Evolutionary conservation across 2,329 filamentous ascomycete species (phyloP).

Genomic region (Trichoderma simmonsii): DNA sequence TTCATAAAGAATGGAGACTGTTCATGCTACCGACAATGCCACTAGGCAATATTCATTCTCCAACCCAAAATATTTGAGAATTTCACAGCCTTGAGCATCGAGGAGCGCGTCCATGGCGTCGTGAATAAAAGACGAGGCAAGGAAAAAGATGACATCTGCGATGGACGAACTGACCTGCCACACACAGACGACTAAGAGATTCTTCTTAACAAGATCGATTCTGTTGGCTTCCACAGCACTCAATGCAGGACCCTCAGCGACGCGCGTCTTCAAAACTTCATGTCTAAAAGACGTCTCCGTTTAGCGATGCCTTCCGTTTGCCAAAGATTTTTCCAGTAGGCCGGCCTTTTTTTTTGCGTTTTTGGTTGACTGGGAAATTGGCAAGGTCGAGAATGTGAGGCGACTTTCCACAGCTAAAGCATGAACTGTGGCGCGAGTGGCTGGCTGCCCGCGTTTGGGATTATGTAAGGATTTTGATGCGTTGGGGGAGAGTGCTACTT

Average conservation of each 20-base stretch:
- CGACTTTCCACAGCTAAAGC: constrained; percentile 6
- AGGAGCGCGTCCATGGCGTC: not conserved
- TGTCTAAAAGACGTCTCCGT: not conserved
- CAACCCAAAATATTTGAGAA: not conserved
- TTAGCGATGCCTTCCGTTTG: not conserved
- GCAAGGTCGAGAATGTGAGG: not conserved
- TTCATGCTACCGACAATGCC: not conserved
- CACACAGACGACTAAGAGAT: not conserved
- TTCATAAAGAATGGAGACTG: not conserved
- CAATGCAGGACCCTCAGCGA: not conserved
- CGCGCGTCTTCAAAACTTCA: not conserved
- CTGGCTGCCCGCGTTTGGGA: constrained; percentile 3
- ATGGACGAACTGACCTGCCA: not conserved
- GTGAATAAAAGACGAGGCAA: not conserved
- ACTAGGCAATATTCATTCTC: not conserved
- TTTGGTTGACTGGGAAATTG: not conserved
- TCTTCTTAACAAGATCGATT: not conserved
- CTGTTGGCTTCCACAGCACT: not conserved
- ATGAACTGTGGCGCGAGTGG: constrained; percentile 14
- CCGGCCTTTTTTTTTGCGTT: not conserved
- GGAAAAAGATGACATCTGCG: not conserved
- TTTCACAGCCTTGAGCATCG: no score
- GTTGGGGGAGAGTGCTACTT: not conserved
- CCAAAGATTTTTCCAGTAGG: not conserved
- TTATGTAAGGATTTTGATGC: not conserved